Evolutionary conservation across 129 eudicot genomes (phyloP).

Genomic region (Helichrysum umbraculigerum): DNA sequence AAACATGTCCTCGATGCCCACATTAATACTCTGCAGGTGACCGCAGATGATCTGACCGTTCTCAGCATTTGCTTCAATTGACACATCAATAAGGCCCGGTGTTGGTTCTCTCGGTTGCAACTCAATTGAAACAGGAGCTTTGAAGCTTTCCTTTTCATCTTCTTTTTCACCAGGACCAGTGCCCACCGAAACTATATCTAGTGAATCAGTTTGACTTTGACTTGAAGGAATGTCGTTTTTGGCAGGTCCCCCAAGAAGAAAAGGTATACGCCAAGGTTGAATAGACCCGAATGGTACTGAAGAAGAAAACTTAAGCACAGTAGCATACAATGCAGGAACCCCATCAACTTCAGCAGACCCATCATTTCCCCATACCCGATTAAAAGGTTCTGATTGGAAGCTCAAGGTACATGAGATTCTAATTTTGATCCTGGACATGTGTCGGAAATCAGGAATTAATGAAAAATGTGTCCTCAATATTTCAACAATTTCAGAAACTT

Average conservation of each 20-base stretch:
- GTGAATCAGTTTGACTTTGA: constrained; percentile 52
- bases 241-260: constrained; percentile 71
- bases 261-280: constrained; percentile 68
- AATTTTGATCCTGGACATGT: constrained; percentile 75
- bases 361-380: constrained; percentile 41
- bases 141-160: constrained; percentile 41
- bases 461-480: constrained; percentile 74
- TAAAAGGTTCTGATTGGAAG: constrained; percentile 67
- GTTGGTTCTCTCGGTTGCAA: constrained; percentile 89
- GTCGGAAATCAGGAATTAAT: constrained; percentile 80
- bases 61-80: constrained; percentile 79
- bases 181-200: constrained; percentile 61
- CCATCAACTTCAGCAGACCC: constrained; percentile 40
- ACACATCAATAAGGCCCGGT: constrained; percentile 81
- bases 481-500: constrained; percentile 67
- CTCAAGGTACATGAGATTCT: constrained; percentile 66
- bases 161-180: constrained; percentile 44
- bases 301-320: constrained; percentile 75
- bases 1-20: constrained; percentile 98
- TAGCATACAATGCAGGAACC: constrained; percentile 81
- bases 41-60: constrained; percentile 79
- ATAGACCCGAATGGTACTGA: constrained; percentile 83
- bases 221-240: constrained; percentile 29
- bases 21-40: constrained; percentile 59
- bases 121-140: constrained; percentile 62